A percentile compares a stretch with the other conserved stretches of the same genome.
Evolutionary conservation across 768 basidiomycete species (phyloP).

Genomic region (Mycena olivaceomarginata): DNA sequence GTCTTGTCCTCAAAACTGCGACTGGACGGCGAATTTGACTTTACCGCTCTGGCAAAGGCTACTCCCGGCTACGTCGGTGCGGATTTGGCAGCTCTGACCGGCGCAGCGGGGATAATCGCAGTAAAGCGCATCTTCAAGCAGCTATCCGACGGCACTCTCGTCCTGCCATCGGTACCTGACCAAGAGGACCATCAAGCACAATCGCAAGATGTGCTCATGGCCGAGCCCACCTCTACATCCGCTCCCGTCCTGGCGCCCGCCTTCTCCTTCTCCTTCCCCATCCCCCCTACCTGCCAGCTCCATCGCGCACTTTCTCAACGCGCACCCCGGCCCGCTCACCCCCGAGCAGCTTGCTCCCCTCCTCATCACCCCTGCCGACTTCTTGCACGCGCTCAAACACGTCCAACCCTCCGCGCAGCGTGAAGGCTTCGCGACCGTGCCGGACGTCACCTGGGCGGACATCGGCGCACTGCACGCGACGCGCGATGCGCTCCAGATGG

Average conservation of each 20-base stretch:
- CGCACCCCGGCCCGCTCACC: conserved; percentile 90
- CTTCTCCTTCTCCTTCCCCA: conserved; percentile 41
- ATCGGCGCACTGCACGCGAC: conserved; percentile 93
- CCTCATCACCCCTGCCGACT: conserved; percentile 89
- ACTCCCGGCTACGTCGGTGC: conserved; percentile 99
- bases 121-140: conserved; percentile 96
- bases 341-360: conserved; percentile 87
- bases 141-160: conserved; percentile 79
- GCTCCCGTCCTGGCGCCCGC: conserved; percentile 39
- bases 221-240: conserved; percentile 58
- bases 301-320: conserved; percentile 92
- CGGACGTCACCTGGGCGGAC: conserved; percentile 96
- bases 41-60: conserved; percentile 88
- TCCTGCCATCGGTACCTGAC: conserved; percentile 61
- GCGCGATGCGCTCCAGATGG: conserved; percentile 96
- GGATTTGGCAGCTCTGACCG: conserved; percentile 92
- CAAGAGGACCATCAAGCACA: conserved; percentile 23
- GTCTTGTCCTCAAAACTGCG: conserved; percentile 91
- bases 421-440: conserved; percentile 98
- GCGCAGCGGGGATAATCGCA: conserved; percentile 96
- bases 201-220: conserved; percentile 64
- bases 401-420: conserved; percentile 98
- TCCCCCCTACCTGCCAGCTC: conserved; percentile 71
- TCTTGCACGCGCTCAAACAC: conserved; percentile 85
- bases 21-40: conserved; percentile 93